Evolutionary conservation across 1,284 basidiomycete genomes (phyloP).

Genomic region (Ganoderma multipileum): DNA sequence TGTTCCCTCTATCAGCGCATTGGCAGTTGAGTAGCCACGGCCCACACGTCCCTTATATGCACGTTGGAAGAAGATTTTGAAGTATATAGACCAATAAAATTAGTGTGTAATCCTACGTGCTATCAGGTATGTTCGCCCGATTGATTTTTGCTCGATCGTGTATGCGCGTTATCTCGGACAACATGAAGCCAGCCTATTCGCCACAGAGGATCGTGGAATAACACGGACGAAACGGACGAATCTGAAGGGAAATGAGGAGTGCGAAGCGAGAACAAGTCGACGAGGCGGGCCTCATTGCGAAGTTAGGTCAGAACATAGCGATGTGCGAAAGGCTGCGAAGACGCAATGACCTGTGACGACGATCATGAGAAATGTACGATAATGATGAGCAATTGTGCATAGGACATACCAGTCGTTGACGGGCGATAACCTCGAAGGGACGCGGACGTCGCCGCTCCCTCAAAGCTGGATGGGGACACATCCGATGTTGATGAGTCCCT

Average conservation of each 20-base stretch:
- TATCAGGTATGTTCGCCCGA: conserved; percentile 21
- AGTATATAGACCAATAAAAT: conserved; percentile 13
- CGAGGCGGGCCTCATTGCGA: background rate
- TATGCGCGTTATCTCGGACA: conserved; percentile 21
- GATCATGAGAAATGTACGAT: background rate
- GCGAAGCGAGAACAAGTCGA: conserved; percentile 17
- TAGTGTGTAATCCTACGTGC: conserved; percentile 29
- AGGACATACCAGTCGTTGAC: background rate
- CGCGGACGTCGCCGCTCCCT: background rate
- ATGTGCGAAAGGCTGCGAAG: conserved; percentile 7
- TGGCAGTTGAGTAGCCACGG: too few relatives aligned
- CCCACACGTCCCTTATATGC: background rate
- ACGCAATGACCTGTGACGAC: background rate
- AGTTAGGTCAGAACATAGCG: conserved; percentile 11
- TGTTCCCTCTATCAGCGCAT: too few relatives aligned
- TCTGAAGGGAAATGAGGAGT: conserved; percentile 7
- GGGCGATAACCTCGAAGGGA: background rate
- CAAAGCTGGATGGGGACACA: conserved; percentile 25
- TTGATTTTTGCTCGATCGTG: conserved; percentile 25
- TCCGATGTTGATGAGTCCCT: conserved; percentile 31
- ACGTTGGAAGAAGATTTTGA: background rate
- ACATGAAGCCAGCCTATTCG: background rate
- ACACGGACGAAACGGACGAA: background rate
- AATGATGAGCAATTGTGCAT: background rate
- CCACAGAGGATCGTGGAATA: conserved; percentile 7